Percentiles rank a stretch among this genome's conserved stretches.
Conservation (phyloP, 2,329 filamentous ascomycete genomes). For the Cladophialophora bantiana region DNA sequence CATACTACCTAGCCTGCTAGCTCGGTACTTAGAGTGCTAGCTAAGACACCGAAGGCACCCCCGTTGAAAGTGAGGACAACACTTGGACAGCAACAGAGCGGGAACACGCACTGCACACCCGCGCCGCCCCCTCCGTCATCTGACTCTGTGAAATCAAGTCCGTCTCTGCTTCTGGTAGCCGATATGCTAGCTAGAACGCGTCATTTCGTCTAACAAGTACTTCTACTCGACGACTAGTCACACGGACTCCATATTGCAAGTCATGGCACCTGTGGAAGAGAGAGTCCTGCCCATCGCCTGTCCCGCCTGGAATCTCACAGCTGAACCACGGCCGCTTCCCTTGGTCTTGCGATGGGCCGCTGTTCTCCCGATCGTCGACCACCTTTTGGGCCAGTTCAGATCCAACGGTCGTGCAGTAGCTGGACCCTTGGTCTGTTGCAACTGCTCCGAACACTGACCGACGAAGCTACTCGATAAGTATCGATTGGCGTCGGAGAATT, state of each 20-base stretch:
- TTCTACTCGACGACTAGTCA: too few species aligned
- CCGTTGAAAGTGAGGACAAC: neutral
- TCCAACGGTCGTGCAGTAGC: constrained; percentile 2
- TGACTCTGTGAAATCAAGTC: neutral
- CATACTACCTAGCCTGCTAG: neutral
- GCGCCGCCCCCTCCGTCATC: constrained; percentile 9
- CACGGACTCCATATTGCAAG: neutral
- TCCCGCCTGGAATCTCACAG: neutral
- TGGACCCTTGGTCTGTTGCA: neutral
- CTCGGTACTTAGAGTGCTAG: neutral
- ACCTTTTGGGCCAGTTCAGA: neutral
- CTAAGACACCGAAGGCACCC: neutral
- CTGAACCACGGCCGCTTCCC: neutral
- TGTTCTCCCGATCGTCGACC: constrained; percentile 3
- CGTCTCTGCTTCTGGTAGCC: neutral
- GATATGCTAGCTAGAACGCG: neutral
- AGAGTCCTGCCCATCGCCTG: constrained; percentile 2
- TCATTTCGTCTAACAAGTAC: constrained; percentile 2
- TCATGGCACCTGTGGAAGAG: neutral
- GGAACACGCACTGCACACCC: too few species aligned
- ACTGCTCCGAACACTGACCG: neutral
- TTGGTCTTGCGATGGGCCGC: constrained; percentile 5
- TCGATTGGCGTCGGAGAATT: constrained; percentile 33
- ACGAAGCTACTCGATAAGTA: constrained; percentile 15
- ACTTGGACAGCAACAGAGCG: neutral